These are phyloP conservation scores for Zoysia matrella DNA, from an alignment of 202 grass and related monocot genomes.

Conservation along the genomic window DNA sequence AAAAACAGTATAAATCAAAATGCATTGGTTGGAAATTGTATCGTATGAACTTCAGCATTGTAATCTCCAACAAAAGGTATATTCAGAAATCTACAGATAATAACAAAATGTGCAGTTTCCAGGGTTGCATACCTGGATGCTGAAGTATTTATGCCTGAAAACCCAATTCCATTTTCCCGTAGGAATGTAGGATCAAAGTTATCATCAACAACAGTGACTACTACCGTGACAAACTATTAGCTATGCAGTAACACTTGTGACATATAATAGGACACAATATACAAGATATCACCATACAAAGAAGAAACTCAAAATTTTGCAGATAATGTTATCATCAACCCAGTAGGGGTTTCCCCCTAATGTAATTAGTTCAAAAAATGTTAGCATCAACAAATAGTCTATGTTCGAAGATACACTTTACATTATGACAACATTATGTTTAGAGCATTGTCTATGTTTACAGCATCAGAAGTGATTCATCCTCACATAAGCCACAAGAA, in stretches of 20 bases:
- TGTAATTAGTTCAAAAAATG: too few relatives aligned
- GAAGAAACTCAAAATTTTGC: neutral
- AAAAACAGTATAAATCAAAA: constrained; percentile 7
- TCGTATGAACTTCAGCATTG: constrained; percentile 20
- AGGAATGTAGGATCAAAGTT: constrained; percentile 19
- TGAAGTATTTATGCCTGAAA: constrained; percentile 13
- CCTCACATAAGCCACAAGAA: constrained; percentile 24
- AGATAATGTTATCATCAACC: neutral
- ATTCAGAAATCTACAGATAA: constrained; percentile 37
- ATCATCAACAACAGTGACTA: neutral
- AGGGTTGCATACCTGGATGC: constrained; percentile 41
- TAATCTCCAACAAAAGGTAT: constrained; percentile 25
- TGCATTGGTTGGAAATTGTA: constrained; percentile 5
- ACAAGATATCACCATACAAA: neutral
- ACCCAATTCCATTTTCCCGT: too few relatives aligned
- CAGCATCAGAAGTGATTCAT: constrained; percentile 27
- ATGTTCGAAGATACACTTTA: constrained; percentile 27
- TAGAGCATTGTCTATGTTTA: constrained; percentile 40
- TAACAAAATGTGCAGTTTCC: constrained; percentile 26
- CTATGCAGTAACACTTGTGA: constrained; percentile 12
- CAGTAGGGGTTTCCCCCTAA: too few relatives aligned
- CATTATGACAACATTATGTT: constrained; percentile 46
- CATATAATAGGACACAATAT: neutral
- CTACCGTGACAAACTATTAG: neutral
- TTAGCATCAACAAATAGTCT: neutral